Evolutionary conservation across 371 early-diverging fungal genomes (phyloP), one percentile per base, ranked within the genome.

Genomic region (Circinella minor): DNA sequence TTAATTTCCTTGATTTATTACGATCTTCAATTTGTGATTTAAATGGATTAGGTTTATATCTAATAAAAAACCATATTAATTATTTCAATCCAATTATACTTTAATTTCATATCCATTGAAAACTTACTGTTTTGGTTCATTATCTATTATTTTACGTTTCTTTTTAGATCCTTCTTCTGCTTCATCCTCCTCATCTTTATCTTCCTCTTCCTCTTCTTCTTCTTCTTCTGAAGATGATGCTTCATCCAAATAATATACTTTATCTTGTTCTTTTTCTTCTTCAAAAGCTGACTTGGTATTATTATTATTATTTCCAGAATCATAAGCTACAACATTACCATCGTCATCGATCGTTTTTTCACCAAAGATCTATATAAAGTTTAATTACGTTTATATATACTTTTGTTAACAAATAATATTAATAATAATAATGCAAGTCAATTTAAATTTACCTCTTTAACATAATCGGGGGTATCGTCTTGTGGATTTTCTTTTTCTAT

Each of bases 21-120:
- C 78, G 81, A 54, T 85, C 87, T 61, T 85, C 84, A 66, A 86
- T 71, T 36, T 85, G 83, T 66, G 85, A 54, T 67, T 89, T 86
- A 72, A 84, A 90, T 1, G 91, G 90, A 47, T 90, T 91, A 9
- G 89, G 84, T 55, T 89, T 89, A 15, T 70, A 67, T 74, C 72
- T 68, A 49, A 57, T 51, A 8, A n/a, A 8, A 14, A 9, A 8
- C n/a, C n/a, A n/a, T 51, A 61, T 15, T 48, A 27, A 27, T 11
- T 64, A 43, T 55, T 43, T 43, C 43, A 9, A 6, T 6, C 43
- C 43, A 54, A 55, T 61, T 55, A 38, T 36, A 20, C 20, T 57
- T 55, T 13, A 13, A 37, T 36, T 38, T 60, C 60, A 60, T 38
- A 17, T 17, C 14, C 3, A 27, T 4, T 4, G 7, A 63, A 11